Percentiles rank a stretch among this genome's conserved stretches.
These are phyloP conservation scores for Leptographium galeiforme DNA, from an alignment of 2,329 filamentous ascomycete genomes.

Conservation along the genomic window DNA sequence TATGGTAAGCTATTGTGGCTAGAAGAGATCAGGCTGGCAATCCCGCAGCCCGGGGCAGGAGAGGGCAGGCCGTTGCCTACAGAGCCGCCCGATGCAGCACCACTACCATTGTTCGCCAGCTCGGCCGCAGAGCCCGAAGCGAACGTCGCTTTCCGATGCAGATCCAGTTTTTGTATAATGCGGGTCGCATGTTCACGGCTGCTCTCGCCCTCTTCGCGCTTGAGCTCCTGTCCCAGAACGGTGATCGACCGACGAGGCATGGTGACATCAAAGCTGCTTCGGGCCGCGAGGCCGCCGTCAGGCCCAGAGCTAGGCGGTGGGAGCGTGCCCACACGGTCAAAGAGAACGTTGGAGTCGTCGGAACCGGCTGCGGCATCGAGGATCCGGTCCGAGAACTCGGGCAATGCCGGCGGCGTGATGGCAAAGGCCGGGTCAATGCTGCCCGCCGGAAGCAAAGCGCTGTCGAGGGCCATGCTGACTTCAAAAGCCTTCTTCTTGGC, in stretches of 20 bases:
- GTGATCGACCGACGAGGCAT: slow-evolving; percentile 42
- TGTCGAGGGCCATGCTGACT: slow-evolving; percentile 43
- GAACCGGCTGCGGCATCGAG: slow-evolving; percentile 27
- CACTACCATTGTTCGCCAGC: background rate
- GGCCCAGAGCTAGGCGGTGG: slow-evolving; percentile 43
- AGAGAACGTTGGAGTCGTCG: slow-evolving; percentile 19
- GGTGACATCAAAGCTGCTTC: slow-evolving; percentile 61
- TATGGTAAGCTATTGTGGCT: slow-evolving; percentile 63
- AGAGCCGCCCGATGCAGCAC: slow-evolving; percentile 13
- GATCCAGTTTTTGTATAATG: slow-evolving; percentile 85
- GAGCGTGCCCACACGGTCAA: slow-evolving; percentile 53
- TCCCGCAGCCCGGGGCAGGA: slow-evolving; percentile 44
- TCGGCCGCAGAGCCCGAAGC: background rate
- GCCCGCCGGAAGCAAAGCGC: slow-evolving; percentile 27
- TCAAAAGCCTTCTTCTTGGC: slow-evolving; percentile 90
- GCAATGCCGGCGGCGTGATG: slow-evolving; percentile 74
- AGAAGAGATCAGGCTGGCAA: slow-evolving; percentile 74
- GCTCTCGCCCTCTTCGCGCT: slow-evolving; percentile 56
- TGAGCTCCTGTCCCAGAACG: slow-evolving; percentile 34
- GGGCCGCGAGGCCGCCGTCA: slow-evolving; percentile 52
- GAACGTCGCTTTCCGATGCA: slow-evolving; percentile 66
- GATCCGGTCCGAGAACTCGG: slow-evolving; percentile 77
- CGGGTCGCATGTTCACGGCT: slow-evolving; percentile 70
- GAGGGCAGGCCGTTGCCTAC: slow-evolving; percentile 5
- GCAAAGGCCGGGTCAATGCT: slow-evolving; percentile 68